These are phyloP conservation scores for Penicillium nordicum DNA, from an alignment of 2,329 filamentous ascomycete species.

Conservation along the genomic window DNA sequence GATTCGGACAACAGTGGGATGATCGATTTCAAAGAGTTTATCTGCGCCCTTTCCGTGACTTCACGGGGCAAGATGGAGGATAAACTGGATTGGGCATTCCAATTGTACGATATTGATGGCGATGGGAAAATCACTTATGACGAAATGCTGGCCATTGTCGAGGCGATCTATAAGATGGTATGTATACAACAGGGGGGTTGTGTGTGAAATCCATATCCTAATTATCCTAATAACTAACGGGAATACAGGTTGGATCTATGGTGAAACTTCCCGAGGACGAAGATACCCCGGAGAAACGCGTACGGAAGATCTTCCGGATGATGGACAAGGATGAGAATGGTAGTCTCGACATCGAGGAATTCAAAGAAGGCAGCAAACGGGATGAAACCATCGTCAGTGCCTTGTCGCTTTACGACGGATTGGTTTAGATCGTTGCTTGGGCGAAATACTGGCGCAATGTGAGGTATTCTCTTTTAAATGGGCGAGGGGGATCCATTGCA, in stretches of 20 bases:
- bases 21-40: constrained; percentile 99
- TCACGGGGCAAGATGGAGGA: constrained; percentile 98
- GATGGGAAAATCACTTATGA: constrained; percentile 99
- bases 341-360: constrained; percentile 93
- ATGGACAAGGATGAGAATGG: constrained; percentile 99
- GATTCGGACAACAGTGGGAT: constrained; percentile 95
- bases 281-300: constrained; percentile 97
- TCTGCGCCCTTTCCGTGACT: constrained; percentile 94
- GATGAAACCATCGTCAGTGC: constrained; percentile 99
- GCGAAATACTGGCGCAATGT: constrained; percentile 23
- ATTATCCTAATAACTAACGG: constrained; percentile 7
- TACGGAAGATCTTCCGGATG: constrained; percentile 98
- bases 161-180: constrained; percentile 99
- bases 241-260: constrained; percentile 85
- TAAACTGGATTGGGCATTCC: constrained; percentile 98
- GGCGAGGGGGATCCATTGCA: constrained; percentile 7
- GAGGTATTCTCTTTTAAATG: constrained; percentile 7
- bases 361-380: constrained; percentile 98
- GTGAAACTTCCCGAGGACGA: constrained; percentile 98
- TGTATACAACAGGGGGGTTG: constrained; percentile 8
- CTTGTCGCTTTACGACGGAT: constrained; percentile 88
- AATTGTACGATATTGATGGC: constrained; percentile 97
- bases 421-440: constrained; percentile 60
- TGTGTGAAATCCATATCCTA: neutral
- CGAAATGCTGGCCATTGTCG: constrained; percentile 97